Evolutionary conservation across 441 rosid genomes (phyloP), one percentile per base, ranked within the genome.

Genomic region (Populus tomentosa): DNA sequence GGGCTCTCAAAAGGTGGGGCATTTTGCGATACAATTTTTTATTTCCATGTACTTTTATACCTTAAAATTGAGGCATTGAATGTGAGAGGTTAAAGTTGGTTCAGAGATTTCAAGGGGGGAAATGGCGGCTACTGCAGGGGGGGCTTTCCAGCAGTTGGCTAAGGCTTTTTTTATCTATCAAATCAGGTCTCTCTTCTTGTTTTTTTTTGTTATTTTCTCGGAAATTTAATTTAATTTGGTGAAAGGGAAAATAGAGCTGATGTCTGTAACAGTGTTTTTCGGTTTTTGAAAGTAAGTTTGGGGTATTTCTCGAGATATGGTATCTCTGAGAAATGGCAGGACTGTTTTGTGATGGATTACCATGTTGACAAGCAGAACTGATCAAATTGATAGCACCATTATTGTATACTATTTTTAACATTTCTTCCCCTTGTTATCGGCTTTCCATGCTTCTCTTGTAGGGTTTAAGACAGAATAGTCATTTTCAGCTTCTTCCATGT

Each of bases 41-140:
- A 16, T 10, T 7, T 20, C 30, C 14, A 20, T 40, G 32, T 70
- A 11, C 33, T 67, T 67, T 63, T 53, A 73, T 73, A 73, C 76
- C 76, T 73, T 73, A 73, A 73, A 63, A 63, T 53, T 53, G 59
- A 53, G n/a, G 61, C 61, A 73, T 62, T 73, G 59, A 62, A 73
- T 62, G 14, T 32, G 24, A 42, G 65, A 38, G 69, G 35, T 16
- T 63, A 21, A 63, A 69, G 75, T 32, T 28, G 7, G 38, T 16
- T 50, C 66, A 50, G 65, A 30, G 10, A n/a, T 24, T 11, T 11
- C 11, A 50, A 40, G 1, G 28, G 61, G 1, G 18, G 36, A 75
- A 53, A 10, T 53, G 72, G 82, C 88, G 85, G 86, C 83, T 70
- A 53, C 73, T 64, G 30, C 72, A 36, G 66, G 63, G 75, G 79